Conservation (phyloP, 192 early-diverging fungal species). For the Helicostylum pulchrum region DNA sequence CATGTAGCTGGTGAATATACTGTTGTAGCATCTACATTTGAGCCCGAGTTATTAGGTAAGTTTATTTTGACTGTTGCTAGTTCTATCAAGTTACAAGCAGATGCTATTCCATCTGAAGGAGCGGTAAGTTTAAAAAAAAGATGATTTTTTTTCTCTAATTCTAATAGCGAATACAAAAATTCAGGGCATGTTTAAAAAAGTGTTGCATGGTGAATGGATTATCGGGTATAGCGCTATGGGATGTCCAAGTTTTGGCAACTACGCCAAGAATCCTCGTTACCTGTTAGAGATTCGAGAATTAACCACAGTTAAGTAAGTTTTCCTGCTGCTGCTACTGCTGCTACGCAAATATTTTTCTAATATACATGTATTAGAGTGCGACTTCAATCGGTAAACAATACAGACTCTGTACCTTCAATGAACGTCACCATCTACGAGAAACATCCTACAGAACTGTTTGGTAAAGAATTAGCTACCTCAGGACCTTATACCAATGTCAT, state of each 20-base stretch:
- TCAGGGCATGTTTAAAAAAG: slow-evolving; percentile 62
- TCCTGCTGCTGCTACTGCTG: too few species aligned
- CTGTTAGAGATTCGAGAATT: slow-evolving; percentile 53
- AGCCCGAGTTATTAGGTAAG: slow-evolving; percentile 63
- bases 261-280: slow-evolving; percentile 65
- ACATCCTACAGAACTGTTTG: slow-evolving; percentile 43
- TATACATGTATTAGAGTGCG: slow-evolving; percentile 48
- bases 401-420: slow-evolving; percentile 57
- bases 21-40: slow-evolving; percentile 74
- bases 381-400: slow-evolving; percentile 64
- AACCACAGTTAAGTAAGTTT: slow-evolving; percentile 55
- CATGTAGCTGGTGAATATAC: slow-evolving; percentile 71
- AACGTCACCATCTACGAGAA: slow-evolving; percentile 69
- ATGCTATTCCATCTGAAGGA: slow-evolving; percentile 69
- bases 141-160: neutral
- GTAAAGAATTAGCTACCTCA: slow-evolving; percentile 53
- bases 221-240: slow-evolving; percentile 59
- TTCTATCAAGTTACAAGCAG: slow-evolving; percentile 45
- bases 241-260: slow-evolving; percentile 50
- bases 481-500: slow-evolving; percentile 55
- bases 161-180: neutral
- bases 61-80: slow-evolving; percentile 66
- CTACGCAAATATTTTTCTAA: too few species aligned
- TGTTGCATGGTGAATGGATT: slow-evolving; percentile 55
- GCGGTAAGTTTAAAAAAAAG: slow-evolving; percentile 44